Evolutionary conservation across 2,329 filamentous ascomycete genomes (phyloP), one percentile per base, ranked within the genome.

Genomic region (Alternaria consortialis): DNA sequence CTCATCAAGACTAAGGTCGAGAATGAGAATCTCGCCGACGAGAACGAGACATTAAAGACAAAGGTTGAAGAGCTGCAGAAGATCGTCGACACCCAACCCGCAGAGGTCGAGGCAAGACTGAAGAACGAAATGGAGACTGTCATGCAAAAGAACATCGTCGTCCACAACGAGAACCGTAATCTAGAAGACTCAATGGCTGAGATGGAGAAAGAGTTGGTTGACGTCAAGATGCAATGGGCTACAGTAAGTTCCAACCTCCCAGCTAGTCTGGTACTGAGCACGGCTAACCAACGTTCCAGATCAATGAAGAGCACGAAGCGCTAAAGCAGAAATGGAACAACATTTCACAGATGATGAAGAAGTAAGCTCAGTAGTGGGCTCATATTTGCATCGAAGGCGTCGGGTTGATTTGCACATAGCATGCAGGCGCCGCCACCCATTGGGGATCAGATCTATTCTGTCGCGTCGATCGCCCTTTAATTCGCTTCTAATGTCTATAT

Each of bases 151-250:
- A 98, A 98, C 76, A 87, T 91, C 64, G 93, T 96, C 73, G 94
- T 98, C 7, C 94, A 98, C 74, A 93, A 97, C 70, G 93, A 97
- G 81, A 99, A 98, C 74, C 86, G 91, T 62, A 87, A 85, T 59
- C 82, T 99, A 68, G 94, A 97, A 80, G 94, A 97, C 75, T 92
- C 95, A 73, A 87, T 97, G 86, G 86, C 88, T 5, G 93, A 97
- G 70, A 91, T 98, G 83, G 95, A 98, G 83, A 91, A 94, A 79
- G 89, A 93, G 77, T 83, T 99, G 67, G 94, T 99, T 65, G 88
- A 90, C 76, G 95, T 93, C 1, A 99, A 99, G 86, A 91, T 99
- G 91, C 88, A 88, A 74, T 93, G 94, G 82, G 95, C 95, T 56
- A 93, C 97, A 89, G 94, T 97, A 85, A 84, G 90, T 83, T 36